Percentiles rank a stretch among this genome's conserved stretches.
Conservation (phyloP, 257 asterid genomes). For the Solanum bulbocastanum region DNA sequence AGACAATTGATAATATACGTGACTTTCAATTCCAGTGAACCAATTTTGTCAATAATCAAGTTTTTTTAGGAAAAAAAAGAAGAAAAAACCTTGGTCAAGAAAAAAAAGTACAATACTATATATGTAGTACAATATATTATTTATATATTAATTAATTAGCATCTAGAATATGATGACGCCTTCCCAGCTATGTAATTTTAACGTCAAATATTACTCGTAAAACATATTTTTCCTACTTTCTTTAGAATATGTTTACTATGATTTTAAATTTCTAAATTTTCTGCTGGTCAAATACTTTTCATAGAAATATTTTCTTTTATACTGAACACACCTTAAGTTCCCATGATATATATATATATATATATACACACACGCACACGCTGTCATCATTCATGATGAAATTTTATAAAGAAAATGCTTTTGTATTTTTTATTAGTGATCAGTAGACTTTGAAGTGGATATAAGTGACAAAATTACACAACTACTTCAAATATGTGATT, state of each 20-base stretch:
- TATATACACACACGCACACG: background rate
- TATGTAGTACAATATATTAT: background rate
- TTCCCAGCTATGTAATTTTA: background rate
- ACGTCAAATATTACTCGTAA: background rate
- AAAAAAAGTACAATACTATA: background rate
- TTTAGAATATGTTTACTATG: background rate
- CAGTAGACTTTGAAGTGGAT: background rate
- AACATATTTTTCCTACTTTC: background rate
- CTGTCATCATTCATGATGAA: background rate
- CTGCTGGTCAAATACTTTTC: background rate
- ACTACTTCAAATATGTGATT: background rate
- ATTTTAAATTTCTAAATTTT: background rate
- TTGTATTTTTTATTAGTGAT: background rate
- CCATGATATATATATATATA: background rate
- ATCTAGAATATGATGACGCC: background rate
- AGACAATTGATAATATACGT: background rate
- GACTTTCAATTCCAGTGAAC: background rate
- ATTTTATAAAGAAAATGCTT: background rate
- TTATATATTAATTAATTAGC: background rate
- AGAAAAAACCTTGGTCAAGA: background rate
- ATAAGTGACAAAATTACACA: background rate
- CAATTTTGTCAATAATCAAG: background rate
- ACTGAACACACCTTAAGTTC: background rate
- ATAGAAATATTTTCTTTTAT: background rate
- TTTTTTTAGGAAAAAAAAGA: background rate